These are phyloP conservation scores for Apophysomyces elegans DNA, from an alignment of 371 early-diverging fungal genomes.

Conservation along the genomic window DNA sequence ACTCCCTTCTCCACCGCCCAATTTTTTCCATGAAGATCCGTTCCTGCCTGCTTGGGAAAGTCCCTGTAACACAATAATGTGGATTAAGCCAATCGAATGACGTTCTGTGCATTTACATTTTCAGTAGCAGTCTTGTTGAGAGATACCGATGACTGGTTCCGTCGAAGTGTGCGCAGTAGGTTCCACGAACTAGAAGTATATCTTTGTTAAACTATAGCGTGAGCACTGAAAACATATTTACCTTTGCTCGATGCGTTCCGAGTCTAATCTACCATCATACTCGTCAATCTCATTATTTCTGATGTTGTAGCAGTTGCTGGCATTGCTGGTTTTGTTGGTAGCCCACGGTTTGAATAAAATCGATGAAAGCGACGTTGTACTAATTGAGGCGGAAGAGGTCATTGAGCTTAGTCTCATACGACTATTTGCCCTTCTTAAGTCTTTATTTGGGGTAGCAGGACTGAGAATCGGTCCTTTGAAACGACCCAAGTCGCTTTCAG, in stretches of 20 bases:
- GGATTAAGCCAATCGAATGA: no score
- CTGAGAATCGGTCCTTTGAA: slow-evolving; percentile 24
- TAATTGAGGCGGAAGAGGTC: not conserved
- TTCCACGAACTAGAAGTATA: slow-evolving; percentile 8
- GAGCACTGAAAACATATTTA: not conserved
- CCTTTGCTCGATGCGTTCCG: not conserved
- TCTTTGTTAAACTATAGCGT: not conserved
- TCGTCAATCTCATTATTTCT: not conserved
- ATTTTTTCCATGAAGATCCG: not conserved
- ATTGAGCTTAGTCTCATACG: not conserved
- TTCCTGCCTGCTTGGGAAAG: not conserved
- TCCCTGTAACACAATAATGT: not conserved
- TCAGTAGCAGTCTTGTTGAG: slow-evolving; percentile 8
- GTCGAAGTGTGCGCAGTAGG: slow-evolving; percentile 9
- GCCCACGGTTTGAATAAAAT: slow-evolving; percentile 13
- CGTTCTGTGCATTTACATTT: not conserved
- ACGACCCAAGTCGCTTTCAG: slow-evolving; percentile 41
- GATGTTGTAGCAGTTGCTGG: not conserved
- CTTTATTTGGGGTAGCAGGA: slow-evolving; percentile 7
- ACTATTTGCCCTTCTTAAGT: not conserved
- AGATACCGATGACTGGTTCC: slow-evolving; percentile 18
- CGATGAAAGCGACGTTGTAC: not conserved
- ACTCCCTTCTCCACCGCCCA: slow-evolving; percentile 19
- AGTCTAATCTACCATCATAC: not conserved
- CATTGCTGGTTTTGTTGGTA: slow-evolving; percentile 1